A percentile compares a stretch with the other conserved stretches of the same genome.
Evolutionary conservation across 345 rosid genomes (phyloP).

Genomic region (Raphanus raphanistrum): DNA sequence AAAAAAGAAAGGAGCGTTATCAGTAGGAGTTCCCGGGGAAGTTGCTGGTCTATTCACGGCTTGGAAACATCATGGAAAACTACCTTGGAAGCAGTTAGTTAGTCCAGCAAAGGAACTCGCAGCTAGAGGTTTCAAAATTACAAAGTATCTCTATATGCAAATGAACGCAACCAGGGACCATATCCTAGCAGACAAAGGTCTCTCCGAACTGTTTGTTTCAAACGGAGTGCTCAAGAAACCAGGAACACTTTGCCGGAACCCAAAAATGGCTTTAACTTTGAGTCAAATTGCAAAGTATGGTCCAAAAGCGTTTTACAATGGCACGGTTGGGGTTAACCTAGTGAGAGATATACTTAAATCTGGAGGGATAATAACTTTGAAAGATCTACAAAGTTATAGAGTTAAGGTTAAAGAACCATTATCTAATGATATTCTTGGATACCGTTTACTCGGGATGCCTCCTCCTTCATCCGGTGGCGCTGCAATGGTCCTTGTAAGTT

Average conservation of each 20-base stretch:
- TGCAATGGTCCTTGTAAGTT: conserved; percentile 33
- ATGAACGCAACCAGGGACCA: conserved; percentile 38
- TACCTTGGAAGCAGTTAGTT: conserved; percentile 56
- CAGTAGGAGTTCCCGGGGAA: conserved; percentile 64
- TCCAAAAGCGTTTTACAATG: conserved; percentile 49
- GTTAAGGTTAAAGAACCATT: conserved; percentile 48
- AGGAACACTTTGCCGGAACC: conserved; percentile 44
- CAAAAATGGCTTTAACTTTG: conserved; percentile 47
- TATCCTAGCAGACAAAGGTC: conserved; percentile 57
- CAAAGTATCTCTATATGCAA: conserved; percentile 52
- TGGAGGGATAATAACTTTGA: conserved; percentile 56
- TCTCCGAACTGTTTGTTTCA: conserved; percentile 39
- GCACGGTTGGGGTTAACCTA: conserved; percentile 46
- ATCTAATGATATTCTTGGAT: conserved; percentile 43
- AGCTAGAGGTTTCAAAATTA: conserved; percentile 45
- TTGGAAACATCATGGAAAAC: conserved; percentile 54
- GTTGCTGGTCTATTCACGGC: conserved; percentile 55
- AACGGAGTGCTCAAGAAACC: conserved; percentile 44
- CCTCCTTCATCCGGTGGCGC: conserved; percentile 48
- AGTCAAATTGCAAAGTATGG: conserved; percentile 40
- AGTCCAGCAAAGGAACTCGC: conserved; percentile 45
- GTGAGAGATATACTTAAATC: conserved; percentile 42
- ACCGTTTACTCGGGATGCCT: conserved; percentile 54
- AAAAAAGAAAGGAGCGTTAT: conserved; percentile 50
- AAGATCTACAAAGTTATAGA: conserved; percentile 48